phyloP scores from a whole-genome alignment of 2,329 filamentous ascomycete species.

The Eurotiales sp. region DNA sequence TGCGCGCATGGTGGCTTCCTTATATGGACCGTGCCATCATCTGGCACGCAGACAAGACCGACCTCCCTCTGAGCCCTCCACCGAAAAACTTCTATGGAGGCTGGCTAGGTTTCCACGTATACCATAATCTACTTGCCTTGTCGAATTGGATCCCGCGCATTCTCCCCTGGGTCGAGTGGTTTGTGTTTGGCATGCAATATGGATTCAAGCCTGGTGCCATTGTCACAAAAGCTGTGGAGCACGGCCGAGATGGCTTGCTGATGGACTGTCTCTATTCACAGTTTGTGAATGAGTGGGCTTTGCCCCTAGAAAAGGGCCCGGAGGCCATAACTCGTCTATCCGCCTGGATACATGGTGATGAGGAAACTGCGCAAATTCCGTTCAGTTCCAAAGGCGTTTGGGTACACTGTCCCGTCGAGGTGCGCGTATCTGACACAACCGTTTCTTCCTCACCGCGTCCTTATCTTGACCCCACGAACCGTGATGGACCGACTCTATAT shows the following conservation, averaged over 20 bases:
- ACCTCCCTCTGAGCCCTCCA: slow-evolving; percentile 57
- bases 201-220: slow-evolving; percentile 69
- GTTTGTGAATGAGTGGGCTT: slow-evolving; percentile 96
- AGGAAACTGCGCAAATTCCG: slow-evolving; percentile 68
- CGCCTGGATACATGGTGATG: slow-evolving; percentile 77
- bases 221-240: slow-evolving; percentile 71
- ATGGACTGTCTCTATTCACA: slow-evolving; percentile 99
- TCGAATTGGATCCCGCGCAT: slow-evolving; percentile 73
- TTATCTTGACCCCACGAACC: slow-evolving; percentile 68
- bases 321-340: slow-evolving; percentile 80
- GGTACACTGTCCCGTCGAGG: slow-evolving; percentile 87
- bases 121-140: slow-evolving; percentile 84
- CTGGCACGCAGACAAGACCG: slow-evolving; percentile 81
- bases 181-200: slow-evolving; percentile 97
- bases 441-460: slow-evolving; percentile 50
- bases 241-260: slow-evolving; percentile 72
- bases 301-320: slow-evolving; percentile 79
- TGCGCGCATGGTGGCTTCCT: slow-evolving; percentile 96
- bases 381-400: slow-evolving; percentile 75
- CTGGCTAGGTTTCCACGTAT: slow-evolving; percentile 77
- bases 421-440: slow-evolving; percentile 74
- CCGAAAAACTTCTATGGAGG: slow-evolving; percentile 76
- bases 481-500: slow-evolving; percentile 72
- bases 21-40: slow-evolving; percentile 84
- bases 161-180: slow-evolving; percentile 88